A percentile compares a stretch with the other conserved stretches of the same genome.
Evolutionary conservation across 495 filamentous ascomycete species (phyloP).

Genomic region (Cairneyella variabilis): DNA sequence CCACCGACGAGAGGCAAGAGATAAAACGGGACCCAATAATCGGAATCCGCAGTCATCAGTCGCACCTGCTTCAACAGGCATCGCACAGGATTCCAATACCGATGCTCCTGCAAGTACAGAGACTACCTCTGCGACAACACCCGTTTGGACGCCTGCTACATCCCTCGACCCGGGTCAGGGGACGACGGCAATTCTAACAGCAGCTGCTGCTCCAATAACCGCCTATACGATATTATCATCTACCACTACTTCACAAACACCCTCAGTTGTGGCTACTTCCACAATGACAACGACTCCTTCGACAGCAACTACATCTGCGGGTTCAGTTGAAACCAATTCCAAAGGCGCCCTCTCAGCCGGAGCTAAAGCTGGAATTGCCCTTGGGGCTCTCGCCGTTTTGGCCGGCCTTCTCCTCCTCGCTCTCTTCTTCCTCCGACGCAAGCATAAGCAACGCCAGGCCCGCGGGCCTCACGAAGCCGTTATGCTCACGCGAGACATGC

Average conservation of each 20-base stretch:
- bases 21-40: no score
- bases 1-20: no score
- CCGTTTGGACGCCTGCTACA: no score
- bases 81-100: no score
- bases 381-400: conserved; percentile 13
- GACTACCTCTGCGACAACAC: no score
- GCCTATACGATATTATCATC: no score
- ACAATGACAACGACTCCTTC: neutral
- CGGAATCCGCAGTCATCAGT: no score
- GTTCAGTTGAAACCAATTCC: neutral
- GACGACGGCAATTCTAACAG: no score
- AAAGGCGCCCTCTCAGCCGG: conserved; percentile 17
- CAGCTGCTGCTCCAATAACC: no score
- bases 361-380: conserved; percentile 19
- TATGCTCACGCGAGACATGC: conserved; percentile 13
- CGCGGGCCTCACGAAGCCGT: conserved; percentile 2
- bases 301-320: neutral
- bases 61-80: no score
- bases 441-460: neutral
- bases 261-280: neutral
- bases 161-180: no score
- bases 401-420: conserved; percentile 4
- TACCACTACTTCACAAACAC: neutral
- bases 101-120: no score
- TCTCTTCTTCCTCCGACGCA: conserved; percentile 21